Evolutionary conservation across 2,329 filamentous ascomycete species (phyloP).

Genomic region (Talaromyces funiculosus): DNA sequence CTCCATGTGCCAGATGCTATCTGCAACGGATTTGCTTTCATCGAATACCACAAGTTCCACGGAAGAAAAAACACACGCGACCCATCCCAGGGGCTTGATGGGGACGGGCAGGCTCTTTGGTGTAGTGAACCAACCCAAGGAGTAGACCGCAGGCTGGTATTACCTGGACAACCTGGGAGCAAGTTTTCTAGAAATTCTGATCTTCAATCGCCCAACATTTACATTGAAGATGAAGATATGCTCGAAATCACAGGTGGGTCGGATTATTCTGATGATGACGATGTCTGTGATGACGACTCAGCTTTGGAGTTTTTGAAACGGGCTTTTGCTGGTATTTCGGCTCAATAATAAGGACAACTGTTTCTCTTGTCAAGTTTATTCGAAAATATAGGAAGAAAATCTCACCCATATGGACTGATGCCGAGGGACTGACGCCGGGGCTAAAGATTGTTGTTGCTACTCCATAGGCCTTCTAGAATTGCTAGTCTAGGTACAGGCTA

Average conservation of each 20-base stretch:
- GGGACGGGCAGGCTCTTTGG: neutral
- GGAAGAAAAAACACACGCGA: neutral
- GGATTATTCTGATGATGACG: neutral
- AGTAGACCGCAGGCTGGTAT: neutral
- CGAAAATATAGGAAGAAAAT: no score
- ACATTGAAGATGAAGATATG: neutral
- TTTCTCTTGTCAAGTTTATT: no score
- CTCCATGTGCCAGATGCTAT: neutral
- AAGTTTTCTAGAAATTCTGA: neutral
- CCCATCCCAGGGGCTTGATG: neutral
- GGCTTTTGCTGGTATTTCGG: no score
- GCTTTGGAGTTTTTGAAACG: no score
- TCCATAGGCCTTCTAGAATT: no score
- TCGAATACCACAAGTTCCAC: neutral
- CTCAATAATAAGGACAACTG: no score
- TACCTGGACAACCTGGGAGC: neutral
- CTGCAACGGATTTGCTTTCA: neutral
- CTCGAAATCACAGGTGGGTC: neutral
- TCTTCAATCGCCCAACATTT: neutral
- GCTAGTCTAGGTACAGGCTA: no score
- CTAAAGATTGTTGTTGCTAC: no score
- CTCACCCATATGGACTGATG: no score
- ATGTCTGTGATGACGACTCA: neutral
- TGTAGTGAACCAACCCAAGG: neutral
- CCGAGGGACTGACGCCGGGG: no score